These are phyloP conservation scores for Schizothecium vesticola DNA, from an alignment of 495 filamentous ascomycete genomes.

Conservation along the genomic window DNA sequence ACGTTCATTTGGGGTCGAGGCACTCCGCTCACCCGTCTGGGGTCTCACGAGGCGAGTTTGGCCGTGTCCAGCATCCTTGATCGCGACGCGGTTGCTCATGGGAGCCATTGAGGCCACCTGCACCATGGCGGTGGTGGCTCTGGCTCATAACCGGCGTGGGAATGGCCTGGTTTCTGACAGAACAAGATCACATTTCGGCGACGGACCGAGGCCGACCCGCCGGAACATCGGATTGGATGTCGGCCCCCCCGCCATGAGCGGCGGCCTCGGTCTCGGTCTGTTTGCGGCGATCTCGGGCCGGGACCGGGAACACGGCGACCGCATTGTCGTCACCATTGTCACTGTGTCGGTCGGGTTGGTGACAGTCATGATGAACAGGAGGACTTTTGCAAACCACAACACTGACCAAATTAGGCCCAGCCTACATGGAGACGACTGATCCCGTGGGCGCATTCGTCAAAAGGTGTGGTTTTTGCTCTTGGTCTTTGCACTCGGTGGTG, in stretches of 20 bases:
- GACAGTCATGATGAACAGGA: constrained; percentile 25
- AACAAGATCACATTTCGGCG: constrained; percentile 41
- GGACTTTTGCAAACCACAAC: too few species aligned
- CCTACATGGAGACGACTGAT: too few species aligned
- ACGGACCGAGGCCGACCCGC: constrained; percentile 27
- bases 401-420: too few species aligned
- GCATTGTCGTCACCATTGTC: constrained; percentile 44
- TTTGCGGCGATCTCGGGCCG: constrained; percentile 26
- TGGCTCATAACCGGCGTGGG: constrained; percentile 48
- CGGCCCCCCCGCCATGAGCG: constrained; percentile 53
- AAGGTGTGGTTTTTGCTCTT: too few species aligned
- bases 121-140: constrained; percentile 46
- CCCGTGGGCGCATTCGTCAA: too few species aligned
- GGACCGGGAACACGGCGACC: constrained; percentile 39
- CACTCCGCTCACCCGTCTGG: constrained; percentile 16
- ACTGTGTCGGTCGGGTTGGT: constrained; percentile 45
- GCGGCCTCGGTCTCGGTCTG: constrained; percentile 41
- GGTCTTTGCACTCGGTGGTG: too few species aligned
- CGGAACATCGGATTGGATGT: constrained; percentile 23
- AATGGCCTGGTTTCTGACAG: constrained; percentile 51
- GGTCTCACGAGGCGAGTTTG: constrained; percentile 21
- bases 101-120: constrained; percentile 43
- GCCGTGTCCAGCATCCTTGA: constrained; percentile 8
- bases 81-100: constrained; percentile 20
- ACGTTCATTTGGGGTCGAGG: constrained; percentile 35